phyloP scores from a whole-genome alignment of 2,329 filamentous ascomycete genomes.

The Amesomyces nigricolor region DNA sequence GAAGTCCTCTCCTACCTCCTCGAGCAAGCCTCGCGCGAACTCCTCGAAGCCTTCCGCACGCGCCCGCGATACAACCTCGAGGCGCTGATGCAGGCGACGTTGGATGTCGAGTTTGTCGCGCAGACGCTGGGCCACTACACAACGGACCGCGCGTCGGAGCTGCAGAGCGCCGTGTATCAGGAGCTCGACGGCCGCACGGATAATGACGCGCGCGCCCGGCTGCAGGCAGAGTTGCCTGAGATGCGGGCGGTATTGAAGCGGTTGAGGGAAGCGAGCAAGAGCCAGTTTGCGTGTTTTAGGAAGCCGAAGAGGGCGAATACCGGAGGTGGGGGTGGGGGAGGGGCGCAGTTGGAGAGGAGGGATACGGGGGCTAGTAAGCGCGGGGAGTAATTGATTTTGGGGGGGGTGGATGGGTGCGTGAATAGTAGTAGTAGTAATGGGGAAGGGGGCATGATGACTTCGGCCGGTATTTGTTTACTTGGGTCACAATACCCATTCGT shows the following conservation, averaged over 20 bases:
- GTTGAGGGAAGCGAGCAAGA: slow-evolving; percentile 72
- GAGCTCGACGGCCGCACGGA: slow-evolving; percentile 86
- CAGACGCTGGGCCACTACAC: slow-evolving; percentile 90
- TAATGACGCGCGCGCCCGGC: slow-evolving; percentile 68
- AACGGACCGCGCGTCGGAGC: slow-evolving; percentile 70
- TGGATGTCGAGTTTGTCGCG: slow-evolving; percentile 94
- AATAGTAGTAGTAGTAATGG: too few relatives aligned
- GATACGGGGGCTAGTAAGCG: slow-evolving; percentile 20
- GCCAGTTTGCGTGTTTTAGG: slow-evolving; percentile 82
- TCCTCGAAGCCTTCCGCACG: slow-evolving; percentile 73
- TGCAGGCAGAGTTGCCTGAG: slow-evolving; percentile 84
- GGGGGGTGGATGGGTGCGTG: too few relatives aligned
- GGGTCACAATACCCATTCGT: too few relatives aligned
- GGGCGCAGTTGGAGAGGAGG: slow-evolving; percentile 15
- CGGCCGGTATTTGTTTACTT: too few relatives aligned
- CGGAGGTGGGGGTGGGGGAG: neutral
- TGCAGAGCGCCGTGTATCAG: slow-evolving; percentile 87
- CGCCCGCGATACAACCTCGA: slow-evolving; percentile 66
- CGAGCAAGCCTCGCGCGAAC: slow-evolving; percentile 70
- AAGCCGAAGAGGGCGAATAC: slow-evolving; percentile 49
- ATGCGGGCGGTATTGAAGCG: slow-evolving; percentile 85
- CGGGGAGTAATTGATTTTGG: slow-evolving; percentile 18
- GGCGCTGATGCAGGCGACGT: slow-evolving; percentile 90
- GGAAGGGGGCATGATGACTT: neutral
- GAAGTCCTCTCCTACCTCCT: slow-evolving; percentile 83